Percentiles rank a stretch among this genome's conserved stretches.
These are phyloP conservation scores for Catharanthus roseus DNA, from an alignment of 257 asterid species.

Conservation along the genomic window DNA sequence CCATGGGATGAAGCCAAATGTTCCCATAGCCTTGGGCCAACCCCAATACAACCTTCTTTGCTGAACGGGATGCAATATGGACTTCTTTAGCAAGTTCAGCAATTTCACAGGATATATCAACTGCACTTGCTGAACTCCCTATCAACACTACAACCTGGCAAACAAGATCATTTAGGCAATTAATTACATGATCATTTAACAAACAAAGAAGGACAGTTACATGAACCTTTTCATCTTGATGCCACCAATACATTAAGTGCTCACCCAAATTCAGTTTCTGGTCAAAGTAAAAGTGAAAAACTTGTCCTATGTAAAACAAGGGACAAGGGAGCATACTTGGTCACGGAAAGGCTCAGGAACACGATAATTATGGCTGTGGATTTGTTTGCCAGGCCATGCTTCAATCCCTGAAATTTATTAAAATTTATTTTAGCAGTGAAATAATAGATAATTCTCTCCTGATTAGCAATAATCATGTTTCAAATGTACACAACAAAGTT, in stretches of 20 bases:
- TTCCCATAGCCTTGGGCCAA: slow-evolving; percentile 49
- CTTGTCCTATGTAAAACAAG: not conserved
- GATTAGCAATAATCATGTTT: not conserved
- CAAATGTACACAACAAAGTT: not conserved
- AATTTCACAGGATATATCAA: slow-evolving; percentile 76
- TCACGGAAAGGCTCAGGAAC: slow-evolving; percentile 68
- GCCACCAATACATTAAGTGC: not conserved
- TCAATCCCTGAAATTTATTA: slow-evolving; percentile 55
- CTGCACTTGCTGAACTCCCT: slow-evolving; percentile 84
- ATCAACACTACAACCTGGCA: slow-evolving; percentile 79
- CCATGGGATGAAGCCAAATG: slow-evolving; percentile 72
- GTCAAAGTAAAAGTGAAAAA: not conserved
- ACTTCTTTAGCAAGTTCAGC: slow-evolving; percentile 80
- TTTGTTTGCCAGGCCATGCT: slow-evolving; percentile 89
- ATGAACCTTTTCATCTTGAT: not conserved
- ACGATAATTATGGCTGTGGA: slow-evolving; percentile 95
- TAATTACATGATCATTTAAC: slow-evolving; percentile 5
- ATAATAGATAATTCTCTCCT: not conserved
- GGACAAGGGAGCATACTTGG: slow-evolving; percentile 62
- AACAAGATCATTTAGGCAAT: slow-evolving; percentile 11
- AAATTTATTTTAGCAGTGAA: not conserved
- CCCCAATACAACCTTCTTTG: slow-evolving; percentile 30
- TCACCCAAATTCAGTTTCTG: not conserved
- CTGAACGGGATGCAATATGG: slow-evolving; percentile 70
- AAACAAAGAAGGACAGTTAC: not conserved